Conservation (phyloP, 257 asterid genomes). For the Solanum arcanum region DNA sequence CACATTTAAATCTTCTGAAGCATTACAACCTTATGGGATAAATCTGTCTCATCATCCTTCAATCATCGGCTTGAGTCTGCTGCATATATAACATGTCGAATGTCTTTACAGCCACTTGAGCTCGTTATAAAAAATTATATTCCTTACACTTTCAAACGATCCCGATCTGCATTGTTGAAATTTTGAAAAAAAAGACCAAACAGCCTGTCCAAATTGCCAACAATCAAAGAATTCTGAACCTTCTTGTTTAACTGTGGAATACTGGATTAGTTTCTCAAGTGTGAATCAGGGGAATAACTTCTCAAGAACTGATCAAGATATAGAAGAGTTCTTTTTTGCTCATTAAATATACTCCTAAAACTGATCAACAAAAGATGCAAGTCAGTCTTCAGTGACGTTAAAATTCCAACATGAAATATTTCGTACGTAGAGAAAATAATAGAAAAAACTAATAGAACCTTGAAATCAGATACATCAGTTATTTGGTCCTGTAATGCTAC, state of each 20-base stretch:
- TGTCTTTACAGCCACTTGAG: neutral
- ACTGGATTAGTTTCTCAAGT: neutral
- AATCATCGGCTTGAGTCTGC: neutral
- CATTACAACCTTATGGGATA: neutral
- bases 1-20: neutral
- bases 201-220: neutral
- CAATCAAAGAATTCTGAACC: neutral
- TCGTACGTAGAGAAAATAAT: neutral
- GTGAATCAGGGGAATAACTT: neutral
- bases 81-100: neutral
- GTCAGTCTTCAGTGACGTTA: neutral
- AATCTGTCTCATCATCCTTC: neutral
- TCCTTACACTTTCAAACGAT: neutral
- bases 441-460: neutral
- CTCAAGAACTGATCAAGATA: neutral
- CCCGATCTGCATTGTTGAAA: neutral
- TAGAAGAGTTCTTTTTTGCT: neutral
- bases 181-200: neutral
- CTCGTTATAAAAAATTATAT: neutral
- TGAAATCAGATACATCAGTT: neutral
- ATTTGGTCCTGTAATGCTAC: neutral
- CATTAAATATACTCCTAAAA: neutral
- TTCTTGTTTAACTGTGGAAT: neutral
- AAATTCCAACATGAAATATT: neutral
- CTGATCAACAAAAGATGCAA: neutral